Base-by-base conservation (phyloP, 345 rosid species). In the Pistacia atlantica region DNA sequence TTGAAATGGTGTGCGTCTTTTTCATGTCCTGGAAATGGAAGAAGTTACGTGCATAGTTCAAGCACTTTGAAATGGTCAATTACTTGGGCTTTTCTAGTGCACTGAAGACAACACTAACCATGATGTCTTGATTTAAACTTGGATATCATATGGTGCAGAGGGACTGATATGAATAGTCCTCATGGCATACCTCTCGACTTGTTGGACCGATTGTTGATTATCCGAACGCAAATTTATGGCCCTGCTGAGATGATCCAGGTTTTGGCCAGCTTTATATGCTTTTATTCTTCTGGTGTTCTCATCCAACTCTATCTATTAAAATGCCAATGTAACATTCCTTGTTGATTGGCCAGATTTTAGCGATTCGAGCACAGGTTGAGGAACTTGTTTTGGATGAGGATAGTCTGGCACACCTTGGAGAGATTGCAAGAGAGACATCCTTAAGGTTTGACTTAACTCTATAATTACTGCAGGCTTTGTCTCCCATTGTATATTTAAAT, bases 201-300 rank as follows among this genome's bases (percentile, higher is more conserved):
- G 59, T 86, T 94, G 89, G 98, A 92, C 71, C 92, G 98, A 11
- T 76, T 96, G 84, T 97, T 89, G 78, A 96, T 96, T 11, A 86
- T 96, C 80, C 86, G 95, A 55, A 92, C 98, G 2, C 94, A 91
- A 68, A 89, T 87, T 37, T 94, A 94, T 83, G 92, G 97, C 67
- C 98, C 97, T 54, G 91, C 97, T 20, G 99, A 96, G 79, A 94
- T 92, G 95, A 92, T 96, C 80, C 98, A 94, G 97, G 99, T 96
- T 48, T 4, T 35, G 45, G 51, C 75, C 54, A 18, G 57, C 6
- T 69, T 57, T 56, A 45, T 17, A 4, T 49, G 9, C 5, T 60
- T 57, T 71, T 20, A 49, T 67, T 78, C 13, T 65, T 42, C 38
- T 61, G 7, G 33, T 54, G 31, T 28, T 37, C 65, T 51, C 18